Base-by-base conservation (phyloP, 2,329 filamentous ascomycete species). In the Botrytis medusae region DNA sequence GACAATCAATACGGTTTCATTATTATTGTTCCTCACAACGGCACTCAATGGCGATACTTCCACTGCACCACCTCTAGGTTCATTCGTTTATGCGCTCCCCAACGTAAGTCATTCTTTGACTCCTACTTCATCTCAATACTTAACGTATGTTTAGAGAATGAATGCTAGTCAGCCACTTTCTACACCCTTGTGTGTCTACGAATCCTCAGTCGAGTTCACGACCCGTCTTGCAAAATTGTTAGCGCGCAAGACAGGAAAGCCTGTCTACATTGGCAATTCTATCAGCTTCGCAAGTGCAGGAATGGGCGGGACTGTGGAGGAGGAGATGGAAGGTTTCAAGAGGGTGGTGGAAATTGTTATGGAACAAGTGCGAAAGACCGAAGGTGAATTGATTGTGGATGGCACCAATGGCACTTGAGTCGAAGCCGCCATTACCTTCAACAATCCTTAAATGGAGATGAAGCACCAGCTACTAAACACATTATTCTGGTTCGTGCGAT, bases 21-120 rank as follows among this genome's bases (percentile, higher is more conserved):
- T 91, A 72, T 81, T 89, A 71, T 81, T 92, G n/a, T 89, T 89
- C 78, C 82, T 92, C 63, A 89, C 89, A 1, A 91, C 90, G 0
- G 85, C 87, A 5, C 81, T 86, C 40, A 84, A 84, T 72, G 88
- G 88, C 70, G 86, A 89, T 60, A 81, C 82, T n/a, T 84, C 84
- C 20, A 80, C 82, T 14, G 81, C 85, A 12, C 84, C 87, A 59
- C 84, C 87, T 68, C 87, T 98, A 83, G 95, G 96, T 4, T 97
- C 94, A 68, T 95, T 98, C 80, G 93, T 98, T 63, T 98, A 97
- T 81, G 93, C 95, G 4, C 89, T 99, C 81, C 95, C 96, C 25
- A 92, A 97, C 84, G 96, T 97, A 84, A 78, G 85, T 81, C 8
- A 68, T 63, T 48, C 42, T 18, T 60, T 48, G 22, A 46, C 34